Evolutionary conservation across 2,329 filamentous ascomycete species (phyloP), one percentile per base, ranked within the genome.

Genomic region (Epichloe hybrida): DNA sequence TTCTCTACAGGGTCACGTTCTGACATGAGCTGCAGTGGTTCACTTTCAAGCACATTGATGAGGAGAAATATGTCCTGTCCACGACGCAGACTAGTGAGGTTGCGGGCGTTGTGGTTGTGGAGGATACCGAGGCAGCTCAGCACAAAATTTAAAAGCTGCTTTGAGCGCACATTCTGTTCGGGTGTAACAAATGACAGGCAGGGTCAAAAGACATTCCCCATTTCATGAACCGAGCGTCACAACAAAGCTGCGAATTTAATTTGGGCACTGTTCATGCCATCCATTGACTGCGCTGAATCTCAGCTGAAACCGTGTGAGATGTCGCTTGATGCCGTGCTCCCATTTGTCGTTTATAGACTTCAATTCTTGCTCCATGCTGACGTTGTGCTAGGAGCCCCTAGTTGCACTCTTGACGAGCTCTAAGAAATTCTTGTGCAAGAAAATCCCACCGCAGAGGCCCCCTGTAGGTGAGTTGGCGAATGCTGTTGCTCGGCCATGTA

Each of bases 401-500:
- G 69, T 15, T 7, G 62, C 66, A 0, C 3, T 3, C 31, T 60
- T 55, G 3, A 73, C 51, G 1, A 68, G 47, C 0, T 50, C 0
- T 1, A 61, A 1, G 15, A 73, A 73, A 0, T 42, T 51, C 2
- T 72, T 61, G 35, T 73, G 68, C 0, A 73, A 59, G 12, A 72
- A 71, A 0, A 70, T 57, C 0, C 59, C 68, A 0, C 71, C 69
- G 2, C 67, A 71, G 0, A 73, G 56, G 0, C 35, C 63, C 2
- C 68, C 69, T 69, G 12, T 1, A 6, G 11, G 12, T 40, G 21
- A 11, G 27, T 31, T 31, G 27, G 27, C 27, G 27, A 31, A 31
- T 31, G 27, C 27, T 9, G n/a, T 40, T 20, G 21, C 1, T 8
- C 23, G 7, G 23, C 27, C 27, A 27, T 3, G 7, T 27, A 27